Percentiles rank a stretch among this genome's conserved stretches.
Conservation (phyloP, 306 rosid species). For the Boehmeria nivea region DNA sequence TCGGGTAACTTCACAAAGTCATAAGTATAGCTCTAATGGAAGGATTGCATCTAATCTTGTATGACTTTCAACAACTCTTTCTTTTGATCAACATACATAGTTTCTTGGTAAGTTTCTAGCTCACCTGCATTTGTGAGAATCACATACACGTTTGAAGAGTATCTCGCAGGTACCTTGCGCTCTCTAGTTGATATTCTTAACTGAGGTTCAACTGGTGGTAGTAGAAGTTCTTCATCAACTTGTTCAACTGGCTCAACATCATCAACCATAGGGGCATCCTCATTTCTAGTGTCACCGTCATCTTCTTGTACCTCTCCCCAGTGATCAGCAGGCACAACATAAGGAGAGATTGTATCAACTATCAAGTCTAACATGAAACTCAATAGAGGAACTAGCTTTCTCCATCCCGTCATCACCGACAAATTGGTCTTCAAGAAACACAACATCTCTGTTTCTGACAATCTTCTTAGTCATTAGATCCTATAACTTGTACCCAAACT, state of each 20-base stretch:
- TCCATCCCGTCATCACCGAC: no score
- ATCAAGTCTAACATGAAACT: neutral
- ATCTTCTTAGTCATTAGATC: no score
- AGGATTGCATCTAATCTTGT: conserved; percentile 7
- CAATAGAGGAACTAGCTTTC: no score
- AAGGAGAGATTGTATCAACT: no score
- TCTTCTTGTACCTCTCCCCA: neutral
- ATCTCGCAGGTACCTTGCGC: neutral
- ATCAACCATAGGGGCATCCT: neutral
- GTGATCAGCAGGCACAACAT: no score
- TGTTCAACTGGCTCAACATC: neutral
- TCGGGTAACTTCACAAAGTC: conserved; percentile 2
- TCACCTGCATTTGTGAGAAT: neutral
- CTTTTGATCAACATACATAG: no score
- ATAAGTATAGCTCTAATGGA: conserved; percentile 6
- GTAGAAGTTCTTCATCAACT: neutral
- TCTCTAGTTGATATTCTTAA: neutral
- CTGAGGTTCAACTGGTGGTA: neutral
- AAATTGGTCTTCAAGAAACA: neutral
- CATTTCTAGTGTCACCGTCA: neutral
- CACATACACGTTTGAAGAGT: neutral
- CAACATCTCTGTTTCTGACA: neutral
- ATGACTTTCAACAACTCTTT: conserved; percentile 3
- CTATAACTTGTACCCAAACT: no score
- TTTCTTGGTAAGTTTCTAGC: neutral